Base-by-base conservation (phyloP, 169 alveolate genomes). In the Blepharisma undulans region DNA sequence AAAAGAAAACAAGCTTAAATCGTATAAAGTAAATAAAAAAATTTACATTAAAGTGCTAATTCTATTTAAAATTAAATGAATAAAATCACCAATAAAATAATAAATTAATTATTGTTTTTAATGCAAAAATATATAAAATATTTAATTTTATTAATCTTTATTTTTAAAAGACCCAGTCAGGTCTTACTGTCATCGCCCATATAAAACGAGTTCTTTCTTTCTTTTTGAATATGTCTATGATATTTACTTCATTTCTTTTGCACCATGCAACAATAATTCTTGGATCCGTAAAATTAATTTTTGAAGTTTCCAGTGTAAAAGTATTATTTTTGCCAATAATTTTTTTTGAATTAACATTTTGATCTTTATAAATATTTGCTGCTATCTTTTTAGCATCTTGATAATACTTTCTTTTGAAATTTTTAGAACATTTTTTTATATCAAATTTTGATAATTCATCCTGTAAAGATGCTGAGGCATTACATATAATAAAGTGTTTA, bases 221-320 rank as follows among this genome's bases (percentile, higher is more conserved):
- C 93, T 98, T 98, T 88, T 98, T 97, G 94, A 99, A 99, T 84
- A 98, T 95, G 94, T 98, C 99, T 96, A 99, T 99, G 76, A 99
- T 99, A 5, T 99, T 99, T 12, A 99, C 98, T 90, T 98, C 99
- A 91, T 96, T 95, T 86, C 96, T 94, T 92, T 99, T 99, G 93
- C 99, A 99, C 97, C 99, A 99, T 76, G 99, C 98, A 30, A 98
- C 99, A 4, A 99, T 97, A 76, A 99, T 98, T 91, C 99, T 96
- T 2, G 99, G 99, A 94, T 99, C 99, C 99, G 99, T 99, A 94
- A 99, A 99, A 95, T 99, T 99, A 89, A 99, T 99, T 94, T 99
- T 99, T n/a, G 99, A 98, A 10, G 99, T 99, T 30, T 99, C 99
- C 88, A 99, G 93, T 30, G 99, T 99, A 84, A 99, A 98, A 60